These are phyloP conservation scores for Lentinula lateritia DNA, from an alignment of 768 basidiomycete genomes.

Conservation along the genomic window DNA sequence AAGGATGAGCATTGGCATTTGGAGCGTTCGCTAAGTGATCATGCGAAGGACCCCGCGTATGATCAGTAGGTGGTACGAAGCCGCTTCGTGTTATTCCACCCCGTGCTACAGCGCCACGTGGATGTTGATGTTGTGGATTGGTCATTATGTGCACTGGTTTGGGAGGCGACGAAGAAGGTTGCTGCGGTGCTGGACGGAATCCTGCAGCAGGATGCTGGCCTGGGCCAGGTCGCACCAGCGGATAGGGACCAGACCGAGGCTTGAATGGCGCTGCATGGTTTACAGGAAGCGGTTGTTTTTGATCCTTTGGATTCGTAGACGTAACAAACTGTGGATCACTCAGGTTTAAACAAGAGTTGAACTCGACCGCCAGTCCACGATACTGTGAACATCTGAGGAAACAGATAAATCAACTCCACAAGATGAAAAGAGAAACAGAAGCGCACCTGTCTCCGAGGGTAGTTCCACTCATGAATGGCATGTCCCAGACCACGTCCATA, in stretches of 20 bases:
- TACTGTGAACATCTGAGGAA: slow-evolving; percentile 79
- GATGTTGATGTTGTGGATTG: not conserved
- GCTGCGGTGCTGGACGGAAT: slow-evolving; percentile 50
- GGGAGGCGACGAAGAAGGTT: not conserved
- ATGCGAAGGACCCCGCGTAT: not conserved
- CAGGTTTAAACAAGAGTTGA: slow-evolving; percentile 86
- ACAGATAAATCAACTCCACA: slow-evolving; percentile 4
- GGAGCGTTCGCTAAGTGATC: not conserved
- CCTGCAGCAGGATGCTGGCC: slow-evolving; percentile 55
- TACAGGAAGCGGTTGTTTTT: slow-evolving; percentile 35
- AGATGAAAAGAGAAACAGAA: not conserved
- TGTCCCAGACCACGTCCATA: slow-evolving; percentile 96
- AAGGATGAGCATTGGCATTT: too few relatives aligned
- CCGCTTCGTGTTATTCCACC: slow-evolving; percentile 16
- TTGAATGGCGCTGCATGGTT: slow-evolving; percentile 47
- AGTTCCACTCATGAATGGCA: slow-evolving; percentile 88
- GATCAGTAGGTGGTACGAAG: not conserved
- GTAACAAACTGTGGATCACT: slow-evolving; percentile 81
- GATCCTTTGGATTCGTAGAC: slow-evolving; percentile 58
- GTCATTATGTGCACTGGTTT: not conserved
- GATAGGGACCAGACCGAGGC: slow-evolving; percentile 63
- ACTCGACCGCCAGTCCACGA: slow-evolving; percentile 84
- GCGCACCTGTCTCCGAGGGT: slow-evolving; percentile 77
- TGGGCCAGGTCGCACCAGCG: slow-evolving; percentile 47
- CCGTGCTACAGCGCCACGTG: slow-evolving; percentile 3